Evolutionary conservation across 169 alveolate genomes (phyloP).

Genomic region (Plasmodium fragile): DNA sequence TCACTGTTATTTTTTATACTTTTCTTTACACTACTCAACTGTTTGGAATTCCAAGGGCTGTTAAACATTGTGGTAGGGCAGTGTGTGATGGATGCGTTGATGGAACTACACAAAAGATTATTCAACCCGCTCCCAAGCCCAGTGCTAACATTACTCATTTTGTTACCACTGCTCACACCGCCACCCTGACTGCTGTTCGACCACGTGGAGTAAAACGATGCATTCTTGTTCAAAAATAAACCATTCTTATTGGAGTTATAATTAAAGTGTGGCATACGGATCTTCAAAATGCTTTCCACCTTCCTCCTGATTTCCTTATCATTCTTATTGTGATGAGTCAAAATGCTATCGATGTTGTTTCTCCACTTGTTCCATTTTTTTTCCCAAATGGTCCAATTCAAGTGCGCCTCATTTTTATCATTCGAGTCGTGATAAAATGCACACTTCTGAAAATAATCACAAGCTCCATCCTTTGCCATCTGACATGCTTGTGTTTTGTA

Average conservation of each 20-base stretch:
- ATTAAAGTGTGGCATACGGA: slow-evolving; percentile 69
- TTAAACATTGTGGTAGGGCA: slow-evolving; percentile 33
- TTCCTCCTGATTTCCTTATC: slow-evolving; percentile 74
- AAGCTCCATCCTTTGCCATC: slow-evolving; percentile 79
- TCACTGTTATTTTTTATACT: slow-evolving; percentile 10
- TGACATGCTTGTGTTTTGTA: slow-evolving; percentile 87
- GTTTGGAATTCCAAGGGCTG: slow-evolving; percentile 25
- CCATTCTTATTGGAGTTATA: slow-evolving; percentile 28
- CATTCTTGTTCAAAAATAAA: slow-evolving; percentile 37
- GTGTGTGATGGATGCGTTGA: slow-evolving; percentile 20
- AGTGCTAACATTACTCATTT: not conserved
- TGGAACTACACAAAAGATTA: slow-evolving; percentile 25
- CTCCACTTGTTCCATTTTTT: slow-evolving; percentile 84
- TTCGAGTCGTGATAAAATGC: slow-evolving; percentile 81
- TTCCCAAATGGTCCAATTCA: slow-evolving; percentile 84
- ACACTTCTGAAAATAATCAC: slow-evolving; percentile 82
- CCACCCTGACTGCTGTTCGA: not conserved
- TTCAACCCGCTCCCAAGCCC: slow-evolving; percentile 5
- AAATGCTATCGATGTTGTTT: slow-evolving; percentile 60
- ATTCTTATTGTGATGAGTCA: slow-evolving; percentile 71
- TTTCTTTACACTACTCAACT: slow-evolving; percentile 14
- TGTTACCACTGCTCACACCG: not conserved
- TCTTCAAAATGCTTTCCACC: slow-evolving; percentile 67
- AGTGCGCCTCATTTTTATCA: slow-evolving; percentile 81
- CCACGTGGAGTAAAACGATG: slow-evolving; percentile 54